Evolutionary conservation across 495 filamentous ascomycete species (phyloP).

Genomic region (Neurospora intermedia): DNA sequence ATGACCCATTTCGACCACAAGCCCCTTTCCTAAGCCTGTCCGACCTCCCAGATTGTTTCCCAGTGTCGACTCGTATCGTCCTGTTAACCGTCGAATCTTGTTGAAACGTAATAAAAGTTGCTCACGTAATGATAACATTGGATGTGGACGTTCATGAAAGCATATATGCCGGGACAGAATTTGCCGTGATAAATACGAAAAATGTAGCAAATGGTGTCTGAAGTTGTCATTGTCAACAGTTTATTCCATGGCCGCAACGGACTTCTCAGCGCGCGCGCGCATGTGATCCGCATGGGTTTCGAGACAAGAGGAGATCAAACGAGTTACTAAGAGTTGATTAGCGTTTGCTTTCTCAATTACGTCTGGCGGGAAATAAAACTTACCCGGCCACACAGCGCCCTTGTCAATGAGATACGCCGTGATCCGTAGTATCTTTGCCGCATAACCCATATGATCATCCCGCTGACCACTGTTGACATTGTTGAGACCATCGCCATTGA

Average conservation of each 20-base stretch:
- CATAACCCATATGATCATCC: conserved; percentile 60
- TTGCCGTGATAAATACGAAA: background rate
- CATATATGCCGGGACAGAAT: background rate
- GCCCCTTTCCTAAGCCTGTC: background rate
- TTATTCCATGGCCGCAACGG: conserved; percentile 26
- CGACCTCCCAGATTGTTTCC: background rate
- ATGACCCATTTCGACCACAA: background rate
- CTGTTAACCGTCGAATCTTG: background rate
- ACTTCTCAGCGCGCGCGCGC: conserved; percentile 55
- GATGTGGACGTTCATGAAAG: background rate
- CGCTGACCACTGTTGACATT: conserved; percentile 42
- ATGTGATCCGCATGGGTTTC: conserved; percentile 79
- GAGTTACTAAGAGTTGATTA: conserved; percentile 49
- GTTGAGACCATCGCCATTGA: conserved; percentile 2
- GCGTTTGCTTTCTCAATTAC: background rate
- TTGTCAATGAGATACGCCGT: conserved; percentile 86
- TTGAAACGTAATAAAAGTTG: background rate
- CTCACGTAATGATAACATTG: background rate
- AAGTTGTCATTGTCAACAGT: background rate
- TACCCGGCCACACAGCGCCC: conserved; percentile 87
- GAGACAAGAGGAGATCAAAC: conserved; percentile 77
- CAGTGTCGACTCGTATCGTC: background rate
- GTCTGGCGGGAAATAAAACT: conserved; percentile 19
- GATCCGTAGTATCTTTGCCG: conserved; percentile 74
- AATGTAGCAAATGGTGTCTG: background rate